phyloP scores from a whole-genome alignment of 345 rosid species.

The Mercurialis annua region DNA sequence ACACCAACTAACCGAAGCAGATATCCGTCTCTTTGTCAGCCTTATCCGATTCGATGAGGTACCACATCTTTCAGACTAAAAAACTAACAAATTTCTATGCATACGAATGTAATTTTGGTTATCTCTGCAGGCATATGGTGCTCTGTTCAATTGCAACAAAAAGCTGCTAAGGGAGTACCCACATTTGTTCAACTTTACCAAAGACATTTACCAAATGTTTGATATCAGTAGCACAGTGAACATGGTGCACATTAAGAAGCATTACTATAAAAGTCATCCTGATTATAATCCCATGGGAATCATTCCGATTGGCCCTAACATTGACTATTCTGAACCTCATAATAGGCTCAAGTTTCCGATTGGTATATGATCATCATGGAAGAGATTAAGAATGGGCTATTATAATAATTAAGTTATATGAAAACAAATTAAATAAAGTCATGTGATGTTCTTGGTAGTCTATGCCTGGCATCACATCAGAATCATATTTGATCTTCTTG shows the following conservation, averaged over 20 bases:
- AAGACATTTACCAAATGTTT: conserved; percentile 55
- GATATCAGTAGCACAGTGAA: conserved; percentile 60
- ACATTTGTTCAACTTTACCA: conserved; percentile 63
- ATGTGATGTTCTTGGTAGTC: too few relatives aligned
- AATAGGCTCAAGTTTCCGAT: too few relatives aligned
- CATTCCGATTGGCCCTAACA: conserved; percentile 64
- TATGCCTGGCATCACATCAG: too few relatives aligned
- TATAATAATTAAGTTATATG: too few relatives aligned
- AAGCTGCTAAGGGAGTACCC: conserved; percentile 65
- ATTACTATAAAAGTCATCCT: conserved; percentile 78
- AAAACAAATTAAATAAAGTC: too few relatives aligned
- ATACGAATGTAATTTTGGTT: too few relatives aligned
- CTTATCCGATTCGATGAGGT: conserved; percentile 96
- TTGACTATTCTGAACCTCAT: conserved; percentile 52
- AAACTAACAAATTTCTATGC: too few relatives aligned
- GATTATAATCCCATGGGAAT: conserved; percentile 60
- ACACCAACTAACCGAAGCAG: conserved; percentile 61
- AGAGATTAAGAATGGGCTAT: too few relatives aligned
- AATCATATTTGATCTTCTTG: too few relatives aligned
- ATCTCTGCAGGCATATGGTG: conserved; percentile 53
- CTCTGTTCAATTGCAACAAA: conserved; percentile 81
- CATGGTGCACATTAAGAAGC: conserved; percentile 66
- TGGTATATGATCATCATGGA: too few relatives aligned
- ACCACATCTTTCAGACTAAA: conserved; percentile 4
- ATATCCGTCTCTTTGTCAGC: conserved; percentile 74